These are phyloP conservation scores for Prinsepia uniflora DNA, from an alignment of 306 rosid species.

Conservation along the genomic window DNA sequence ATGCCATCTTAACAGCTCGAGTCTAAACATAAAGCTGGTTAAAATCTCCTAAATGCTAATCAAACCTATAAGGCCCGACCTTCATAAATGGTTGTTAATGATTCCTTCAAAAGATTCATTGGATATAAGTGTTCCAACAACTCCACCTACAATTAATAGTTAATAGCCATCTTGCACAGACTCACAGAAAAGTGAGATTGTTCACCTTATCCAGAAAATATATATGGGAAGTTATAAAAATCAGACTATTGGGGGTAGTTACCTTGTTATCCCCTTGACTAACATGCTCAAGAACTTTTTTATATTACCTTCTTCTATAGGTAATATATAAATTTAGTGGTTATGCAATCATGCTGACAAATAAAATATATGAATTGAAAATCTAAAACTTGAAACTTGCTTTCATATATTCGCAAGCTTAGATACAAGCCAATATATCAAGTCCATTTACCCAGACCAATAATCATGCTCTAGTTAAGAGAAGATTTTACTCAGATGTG, in stretches of 20 bases:
- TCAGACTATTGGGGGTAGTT: neutral
- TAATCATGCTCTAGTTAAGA: neutral
- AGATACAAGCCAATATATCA: too few relatives aligned
- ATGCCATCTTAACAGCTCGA: neutral
- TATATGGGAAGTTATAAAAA: neutral
- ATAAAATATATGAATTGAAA: neutral
- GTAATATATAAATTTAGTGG: neutral
- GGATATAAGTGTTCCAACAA: neutral
- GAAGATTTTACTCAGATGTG: conserved; percentile 16
- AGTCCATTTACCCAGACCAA: neutral
- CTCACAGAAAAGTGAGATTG: conserved; percentile 4
- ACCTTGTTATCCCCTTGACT: neutral
- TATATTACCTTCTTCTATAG: neutral
- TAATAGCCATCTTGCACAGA: neutral
- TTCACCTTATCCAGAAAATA: neutral
- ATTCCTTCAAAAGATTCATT: neutral
- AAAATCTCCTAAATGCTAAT: neutral
- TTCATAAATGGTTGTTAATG: neutral
- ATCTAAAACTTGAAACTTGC: neutral
- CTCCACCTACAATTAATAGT: neutral
- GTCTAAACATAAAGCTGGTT: neutral
- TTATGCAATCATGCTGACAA: neutral
- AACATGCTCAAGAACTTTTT: neutral
- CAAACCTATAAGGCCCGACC: neutral
- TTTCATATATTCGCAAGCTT: neutral